Evolutionary conservation across 306 rosid species (phyloP).

Genomic region (Prunus davidiana): DNA sequence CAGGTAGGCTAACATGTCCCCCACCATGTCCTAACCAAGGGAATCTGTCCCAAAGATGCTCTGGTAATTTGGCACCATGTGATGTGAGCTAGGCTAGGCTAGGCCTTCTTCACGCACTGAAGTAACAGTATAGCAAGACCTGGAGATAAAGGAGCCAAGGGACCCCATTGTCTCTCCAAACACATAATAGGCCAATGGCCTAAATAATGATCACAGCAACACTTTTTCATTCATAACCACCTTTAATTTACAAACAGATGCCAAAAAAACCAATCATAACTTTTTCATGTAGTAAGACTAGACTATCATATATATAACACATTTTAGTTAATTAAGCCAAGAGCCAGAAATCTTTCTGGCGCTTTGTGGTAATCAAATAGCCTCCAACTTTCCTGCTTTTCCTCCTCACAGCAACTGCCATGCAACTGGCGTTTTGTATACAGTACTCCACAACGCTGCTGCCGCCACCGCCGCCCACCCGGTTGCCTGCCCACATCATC

Average conservation of each 20-base stretch:
- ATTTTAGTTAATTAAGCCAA: constrained; percentile 43
- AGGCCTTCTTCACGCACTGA: not conserved
- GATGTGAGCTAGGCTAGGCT: not conserved
- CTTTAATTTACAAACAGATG: constrained; percentile 31
- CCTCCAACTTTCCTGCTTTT: constrained; percentile 83
- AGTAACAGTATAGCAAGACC: not conserved
- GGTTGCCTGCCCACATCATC: constrained; percentile 81
- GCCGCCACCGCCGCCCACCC: constrained; percentile 1
- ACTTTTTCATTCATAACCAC: constrained; percentile 31
- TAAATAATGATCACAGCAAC: constrained; percentile 26
- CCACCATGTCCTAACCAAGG: not conserved
- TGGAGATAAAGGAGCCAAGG: not conserved
- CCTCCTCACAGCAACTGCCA: constrained; percentile 93
- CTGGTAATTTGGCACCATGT: constrained; percentile 5
- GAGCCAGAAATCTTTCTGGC: constrained; percentile 98
- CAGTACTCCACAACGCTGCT: constrained; percentile 72
- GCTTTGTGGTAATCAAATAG: constrained; percentile 89
- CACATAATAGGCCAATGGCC: constrained; percentile 20
- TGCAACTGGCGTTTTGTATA: constrained; percentile 83
- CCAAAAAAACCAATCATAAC: constrained; percentile 29
- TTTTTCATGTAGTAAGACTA: not conserved
- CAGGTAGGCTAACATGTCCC: constrained; percentile 3
- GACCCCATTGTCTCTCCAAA: constrained; percentile 15
- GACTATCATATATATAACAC: not conserved
- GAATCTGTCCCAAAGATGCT: constrained; percentile 3